Base-by-base conservation (phyloP, 2,329 filamentous ascomycete genomes). In the Microdochium paspali region DNA sequence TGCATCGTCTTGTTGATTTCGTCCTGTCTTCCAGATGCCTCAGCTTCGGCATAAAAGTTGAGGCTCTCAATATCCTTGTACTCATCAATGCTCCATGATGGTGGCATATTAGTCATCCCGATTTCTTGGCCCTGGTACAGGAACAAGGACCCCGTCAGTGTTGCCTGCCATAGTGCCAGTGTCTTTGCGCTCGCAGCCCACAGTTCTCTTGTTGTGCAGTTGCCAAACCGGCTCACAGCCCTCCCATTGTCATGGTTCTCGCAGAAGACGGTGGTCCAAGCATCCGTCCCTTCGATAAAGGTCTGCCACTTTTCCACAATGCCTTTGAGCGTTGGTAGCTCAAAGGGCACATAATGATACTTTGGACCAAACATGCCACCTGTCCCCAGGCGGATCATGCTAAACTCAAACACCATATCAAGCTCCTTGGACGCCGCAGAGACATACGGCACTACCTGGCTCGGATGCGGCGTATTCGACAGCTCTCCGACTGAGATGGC, bases 231-330 rank as follows among this genome's bases (percentile, higher is more conserved):
- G 13, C 73, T 76, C 0, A 84, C 66, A 0, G 73, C 73, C 0
- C 81, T 68, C 0, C 74, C 75, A 31, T 81, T 77, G 54, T 84
- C 81, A 56, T 84, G 80, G 52, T 84, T 84, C 54, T 84, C 80
- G 45, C 74, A 70, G 53, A 82, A 85, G 0, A 74, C 73, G 0
- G 79, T 81, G 0, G 76, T 74, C 78, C 78, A 82, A 0, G 70
- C 71, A 44, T 76, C 73, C 2, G 66, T 73, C 10, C 68, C 70
- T 45, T 69, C 62, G 30, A 73, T 68, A 39, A 77, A 69, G 1
- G 61, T 66, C 57, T 79, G 76, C 66, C 73, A 77, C 40, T 65
- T 72, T 9, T 61, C 53, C 0, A 74, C 64, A 10, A 72, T 57
- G 2, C 51, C 51, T 53, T 76, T 74, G 39, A 79, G 56, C 5